These are phyloP conservation scores for Arthrinium phaeospermum DNA, from an alignment of 2,329 filamentous ascomycete species.

Conservation along the genomic window DNA sequence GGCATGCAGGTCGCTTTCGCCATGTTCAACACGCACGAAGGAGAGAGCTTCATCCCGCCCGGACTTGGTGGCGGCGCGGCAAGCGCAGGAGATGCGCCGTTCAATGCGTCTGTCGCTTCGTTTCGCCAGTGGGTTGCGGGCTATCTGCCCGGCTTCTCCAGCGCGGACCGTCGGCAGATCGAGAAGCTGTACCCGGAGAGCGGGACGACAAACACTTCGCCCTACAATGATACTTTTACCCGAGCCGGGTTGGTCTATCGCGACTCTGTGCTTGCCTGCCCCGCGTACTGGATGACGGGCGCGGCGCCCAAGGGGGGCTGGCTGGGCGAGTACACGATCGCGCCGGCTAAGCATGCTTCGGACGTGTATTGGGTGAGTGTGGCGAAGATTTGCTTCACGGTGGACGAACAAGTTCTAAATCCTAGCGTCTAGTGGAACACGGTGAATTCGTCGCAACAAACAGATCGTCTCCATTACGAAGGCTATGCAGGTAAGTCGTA, in stretches of 20 bases:
- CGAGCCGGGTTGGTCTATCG: constrained; percentile 63
- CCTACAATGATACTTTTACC: constrained; percentile 58
- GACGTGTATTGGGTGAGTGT: constrained; percentile 60
- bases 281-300: constrained; percentile 60
- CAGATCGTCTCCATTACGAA: constrained; percentile 58
- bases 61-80: constrained; percentile 47
- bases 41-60: constrained; percentile 64
- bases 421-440: constrained; percentile 56
- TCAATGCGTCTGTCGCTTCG: constrained; percentile 54
- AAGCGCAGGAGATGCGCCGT: constrained; percentile 43
- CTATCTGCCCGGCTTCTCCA: constrained; percentile 56
- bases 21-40: constrained; percentile 69
- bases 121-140: constrained; percentile 60
- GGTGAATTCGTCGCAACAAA: constrained; percentile 56
- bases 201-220: constrained; percentile 52
- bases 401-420: not conserved
- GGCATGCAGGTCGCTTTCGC: constrained; percentile 47
- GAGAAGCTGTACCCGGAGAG: constrained; percentile 52
- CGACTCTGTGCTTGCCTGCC: constrained; percentile 64
- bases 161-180: constrained; percentile 44
- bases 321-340: constrained; percentile 64
- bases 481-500: constrained; percentile 47
- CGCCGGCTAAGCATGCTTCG: constrained; percentile 62
- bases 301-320: constrained; percentile 53
- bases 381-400: not conserved